Evolutionary conservation across 108 stramenopile genomes (phyloP).

Genomic region (Conticribra guillardii): DNA sequence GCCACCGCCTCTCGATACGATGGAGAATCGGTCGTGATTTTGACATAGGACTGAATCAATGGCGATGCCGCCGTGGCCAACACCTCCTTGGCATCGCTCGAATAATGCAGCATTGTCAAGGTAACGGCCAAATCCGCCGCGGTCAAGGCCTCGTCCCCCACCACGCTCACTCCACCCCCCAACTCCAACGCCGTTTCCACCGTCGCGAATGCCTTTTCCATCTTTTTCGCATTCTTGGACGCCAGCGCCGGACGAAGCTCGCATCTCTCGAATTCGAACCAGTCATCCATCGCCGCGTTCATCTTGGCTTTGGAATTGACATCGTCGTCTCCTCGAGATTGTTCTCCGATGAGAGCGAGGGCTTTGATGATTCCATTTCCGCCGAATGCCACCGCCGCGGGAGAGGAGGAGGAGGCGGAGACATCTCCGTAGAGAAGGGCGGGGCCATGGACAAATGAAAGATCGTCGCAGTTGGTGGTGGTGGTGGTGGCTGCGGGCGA

Average conservation of each 20-base stretch:
- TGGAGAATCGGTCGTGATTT: constrained; percentile 22
- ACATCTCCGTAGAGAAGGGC: constrained; percentile 42
- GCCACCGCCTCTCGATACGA: constrained; percentile 55
- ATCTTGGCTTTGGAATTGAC: neutral
- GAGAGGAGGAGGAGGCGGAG: constrained; percentile 21
- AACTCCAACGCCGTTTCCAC: constrained; percentile 28
- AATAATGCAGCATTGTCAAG: constrained; percentile 44
- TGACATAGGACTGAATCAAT: constrained; percentile 26
- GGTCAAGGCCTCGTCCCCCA: constrained; percentile 23
- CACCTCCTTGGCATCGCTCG: neutral
- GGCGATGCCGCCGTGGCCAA: neutral
- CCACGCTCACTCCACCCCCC: constrained; percentile 37
- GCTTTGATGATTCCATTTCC: constrained; percentile 87
- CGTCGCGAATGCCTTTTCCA: constrained; percentile 10
- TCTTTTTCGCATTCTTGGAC: constrained; percentile 13
- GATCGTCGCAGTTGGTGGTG: neutral
- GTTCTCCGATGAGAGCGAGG: constrained; percentile 19
- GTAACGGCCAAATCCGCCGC: constrained; percentile 78
- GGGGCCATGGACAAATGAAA: constrained; percentile 46
- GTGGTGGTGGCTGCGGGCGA: constrained; percentile 36
- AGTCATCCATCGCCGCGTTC: constrained; percentile 63
- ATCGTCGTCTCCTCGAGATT: neutral
- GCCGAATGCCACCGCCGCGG: constrained; percentile 60
- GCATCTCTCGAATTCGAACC: constrained; percentile 82
- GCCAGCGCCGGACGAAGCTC: constrained; percentile 47